Base-by-base conservation (phyloP, 495 filamentous ascomycete genomes). In the Clavariopsis aquatica region DNA sequence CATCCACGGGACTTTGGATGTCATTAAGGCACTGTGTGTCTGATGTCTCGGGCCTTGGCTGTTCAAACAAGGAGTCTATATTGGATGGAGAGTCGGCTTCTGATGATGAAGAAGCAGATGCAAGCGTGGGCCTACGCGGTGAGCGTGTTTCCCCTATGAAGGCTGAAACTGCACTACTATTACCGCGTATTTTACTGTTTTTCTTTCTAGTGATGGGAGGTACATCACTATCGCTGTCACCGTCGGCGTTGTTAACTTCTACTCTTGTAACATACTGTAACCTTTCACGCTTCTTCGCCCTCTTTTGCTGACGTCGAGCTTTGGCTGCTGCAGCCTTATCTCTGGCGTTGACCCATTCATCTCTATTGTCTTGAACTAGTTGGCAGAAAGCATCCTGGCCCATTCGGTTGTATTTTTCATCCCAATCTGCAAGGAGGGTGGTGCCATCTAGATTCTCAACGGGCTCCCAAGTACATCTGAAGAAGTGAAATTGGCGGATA, bases 381-480 rank as follows among this genome's bases (percentile, higher is more conserved):
- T 31, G 29, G 1, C 6, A 3, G 22, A 41, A 45, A 28, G 12
- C 19, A 3, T 9, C 34, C 13, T 26, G 24, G 24, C 26, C 47
- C 12, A 52, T n/a, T 27, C 45, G 27, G 29, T 20, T 29, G 27
- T 53, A 57, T 22, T 22, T 41, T 0, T 19, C 22, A 1, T 45
- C 34, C 68, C 58, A 60, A 6, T 49, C 49, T 13, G 49, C 9
- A 22, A 61, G 28, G 24, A 52, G 19, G n/a, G 19, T 22, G 22
- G 49, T 27, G 1, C 27, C 46, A 1, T 31, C 38, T n/a, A 71
- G 26, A 34, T 65, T 12, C 4, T 49, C 49, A 8, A 10, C 10
- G 9, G 69, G 69, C 53, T 71, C 69, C 69, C 69, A 71, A 10
- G 60, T 64, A 38, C 64, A 68, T 19, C 65, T 68, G 28, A 27